Base-by-base conservation (phyloP, 352 stramenopile species). In the Phytophthora sp. region DNA sequence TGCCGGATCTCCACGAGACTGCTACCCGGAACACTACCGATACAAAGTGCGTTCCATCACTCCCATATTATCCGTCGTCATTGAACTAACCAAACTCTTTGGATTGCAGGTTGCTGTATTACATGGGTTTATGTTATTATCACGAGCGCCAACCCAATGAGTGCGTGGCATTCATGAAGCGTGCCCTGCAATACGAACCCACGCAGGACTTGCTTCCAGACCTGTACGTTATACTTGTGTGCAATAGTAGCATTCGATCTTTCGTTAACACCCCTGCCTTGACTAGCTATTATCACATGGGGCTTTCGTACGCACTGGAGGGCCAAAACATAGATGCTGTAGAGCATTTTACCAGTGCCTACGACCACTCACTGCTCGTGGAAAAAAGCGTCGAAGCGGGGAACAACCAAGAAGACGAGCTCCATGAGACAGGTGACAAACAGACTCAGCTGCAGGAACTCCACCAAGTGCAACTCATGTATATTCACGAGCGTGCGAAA, bases 401-500 rank as follows among this genome's bases (percentile, higher is more conserved):
- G 26, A 60, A 38, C 49, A 74, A 71, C 39, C 53, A 74, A 34
- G 46, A 71, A 30, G 31, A 56, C 24, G 28, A 59, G 15, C 23
- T 30, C 23, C n/a, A 41, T 32, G 2, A 66, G 23, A 20, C 34
- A 32, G 9, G 35, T 39, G 55, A 56, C 60, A 70, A 66, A 6
- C 42, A 67, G 6, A 62, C 15, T 8, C 56, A 66, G 5, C 32
- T 62, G 11, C 54, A 69, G 3, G 62, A 75, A 24, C 43, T 85
- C 3, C 60, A 56, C 7, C 54, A 72, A 31, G 44, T 39, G 3
- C 54, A 68, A 17, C 54, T 78, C 18, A 41, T 64, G 44, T 92
- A 87, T 54, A 69, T 91, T 30, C 85, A 94, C 55, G 84, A 95
- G 49, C 80, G 82, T 2, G 87, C 82, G 11, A 94, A 95, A 59